Conservation (phyloP, 306 rosid species). For the Cucurbita ficifolia region DNA sequence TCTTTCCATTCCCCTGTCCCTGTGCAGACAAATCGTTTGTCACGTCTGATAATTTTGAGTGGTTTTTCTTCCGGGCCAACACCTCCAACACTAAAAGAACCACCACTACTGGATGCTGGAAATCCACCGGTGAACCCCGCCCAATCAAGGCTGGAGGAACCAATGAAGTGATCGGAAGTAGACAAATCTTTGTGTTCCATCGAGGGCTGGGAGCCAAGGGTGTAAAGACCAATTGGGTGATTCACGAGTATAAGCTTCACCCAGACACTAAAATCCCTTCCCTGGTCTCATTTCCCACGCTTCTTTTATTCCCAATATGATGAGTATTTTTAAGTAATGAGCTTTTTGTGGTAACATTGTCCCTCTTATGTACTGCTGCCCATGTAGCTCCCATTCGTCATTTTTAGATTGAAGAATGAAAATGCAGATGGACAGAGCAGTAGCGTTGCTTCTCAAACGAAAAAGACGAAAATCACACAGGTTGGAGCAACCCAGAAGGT, state of each 20-base stretch:
- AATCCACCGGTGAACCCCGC: constrained; percentile 35
- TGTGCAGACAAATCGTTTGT: constrained; percentile 19
- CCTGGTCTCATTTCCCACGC: too few species aligned
- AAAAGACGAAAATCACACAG: background rate
- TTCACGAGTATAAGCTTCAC: constrained; percentile 43
- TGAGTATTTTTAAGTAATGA: background rate
- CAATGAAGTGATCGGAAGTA: constrained; percentile 28
- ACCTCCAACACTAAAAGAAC: constrained; percentile 17
- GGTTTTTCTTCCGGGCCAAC: constrained; percentile 49
- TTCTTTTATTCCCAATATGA: background rate
- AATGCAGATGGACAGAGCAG: constrained; percentile 17
- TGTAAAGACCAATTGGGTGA: constrained; percentile 36
- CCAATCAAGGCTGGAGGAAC: constrained; percentile 14
- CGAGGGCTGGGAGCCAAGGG: constrained; percentile 9
- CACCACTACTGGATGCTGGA: constrained; percentile 51
- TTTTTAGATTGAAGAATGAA: constrained; percentile 25
- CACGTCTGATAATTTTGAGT: constrained; percentile 30
- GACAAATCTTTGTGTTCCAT: constrained; percentile 52
- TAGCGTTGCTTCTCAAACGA: constrained; percentile 4
- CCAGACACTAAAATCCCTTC: background rate
- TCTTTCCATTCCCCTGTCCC: background rate
- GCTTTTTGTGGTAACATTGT: background rate
- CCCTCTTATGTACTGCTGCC: constrained; percentile 2
- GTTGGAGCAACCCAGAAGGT: too few species aligned
- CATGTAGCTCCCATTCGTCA: constrained; percentile 32